Base-by-base conservation (phyloP, 106 monocot species). In the Triglochin maritima region DNA sequence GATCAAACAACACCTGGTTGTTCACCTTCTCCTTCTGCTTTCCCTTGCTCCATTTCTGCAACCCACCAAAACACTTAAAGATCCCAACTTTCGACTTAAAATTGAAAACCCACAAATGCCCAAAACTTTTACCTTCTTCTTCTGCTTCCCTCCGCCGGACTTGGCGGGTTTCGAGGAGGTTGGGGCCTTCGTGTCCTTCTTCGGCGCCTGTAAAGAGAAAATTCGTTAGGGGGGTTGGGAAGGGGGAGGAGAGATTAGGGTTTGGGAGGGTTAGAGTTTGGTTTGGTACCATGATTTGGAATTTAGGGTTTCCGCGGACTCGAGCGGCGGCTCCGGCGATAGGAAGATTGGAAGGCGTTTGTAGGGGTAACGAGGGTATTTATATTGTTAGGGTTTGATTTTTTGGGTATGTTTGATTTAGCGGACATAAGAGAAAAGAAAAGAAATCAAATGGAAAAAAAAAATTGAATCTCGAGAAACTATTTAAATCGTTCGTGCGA, bases 11-110 rank as follows among this genome's bases (percentile, higher is more conserved):
- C 14, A 77, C 77, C 13, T 56, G 53, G 44, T 77, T 77, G 63
- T 77, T 77, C 58, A 77, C 77, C 77, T 77, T 77, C 71, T 77
- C 77, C 77, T 77, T 77, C 15, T 77, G 77, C 64, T 77, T 77
- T 44, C 77, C 77, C 70, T 77, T 77, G 77, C 77, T 77, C 77
- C 77, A 77, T 62, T 77, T 77, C 77, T 77, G 63, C 63, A 62
- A 57, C 7, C 56, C 16, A 4, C 49, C 9, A 9, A 41, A 16
- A 10, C 60, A 6, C 17, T 11, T 42, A 12, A n/a, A 71, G 0
- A 17, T 43, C 49, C 44, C 56, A 29, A 50, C 4, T 44, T 9
- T 9, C 44, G 69, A 44, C 3, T 11, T 46, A 45, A 57, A 56
- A 16, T 45, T 2, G 0, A 61, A 55, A 53, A 43, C 3, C 12